Conservation (phyloP, 441 rosid genomes). For the Jatropha podagrica region DNA sequence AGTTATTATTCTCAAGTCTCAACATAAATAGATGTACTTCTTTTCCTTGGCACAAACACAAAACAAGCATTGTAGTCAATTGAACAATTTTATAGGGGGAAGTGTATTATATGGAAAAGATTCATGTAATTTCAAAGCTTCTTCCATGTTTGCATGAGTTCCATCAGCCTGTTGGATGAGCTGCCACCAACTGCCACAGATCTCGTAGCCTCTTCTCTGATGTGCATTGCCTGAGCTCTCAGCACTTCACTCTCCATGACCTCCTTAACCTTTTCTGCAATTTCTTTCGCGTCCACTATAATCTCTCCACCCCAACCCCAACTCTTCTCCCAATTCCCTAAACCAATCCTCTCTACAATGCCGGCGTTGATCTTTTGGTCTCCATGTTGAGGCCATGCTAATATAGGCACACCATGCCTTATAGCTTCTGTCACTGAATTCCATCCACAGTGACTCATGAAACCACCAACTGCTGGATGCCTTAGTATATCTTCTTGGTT, state of each 20-base stretch:
- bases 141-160: slow-evolving; percentile 16
- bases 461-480: slow-evolving; percentile 38
- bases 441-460: slow-evolving; percentile 56
- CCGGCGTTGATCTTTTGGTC: slow-evolving; percentile 46
- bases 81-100: background rate
- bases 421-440: slow-evolving; percentile 47
- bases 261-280: slow-evolving; percentile 25
- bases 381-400: slow-evolving; percentile 47
- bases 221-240: slow-evolving; percentile 25
- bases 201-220: slow-evolving; percentile 32
- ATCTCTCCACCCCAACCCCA: slow-evolving; percentile 39
- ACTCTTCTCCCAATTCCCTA: slow-evolving; percentile 34
- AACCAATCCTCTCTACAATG: slow-evolving; percentile 35
- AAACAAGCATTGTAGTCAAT: background rate
- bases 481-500: slow-evolving; percentile 35
- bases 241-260: slow-evolving; percentile 32
- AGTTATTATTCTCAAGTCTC: background rate
- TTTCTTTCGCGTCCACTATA: slow-evolving; percentile 29
- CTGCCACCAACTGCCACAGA: slow-evolving; percentile 15
- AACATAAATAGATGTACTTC: background rate
- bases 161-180: slow-evolving; percentile 3
- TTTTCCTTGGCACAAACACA: background rate
- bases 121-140: background rate
- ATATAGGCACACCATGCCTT: slow-evolving; percentile 38
- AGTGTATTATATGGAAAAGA: background rate